These are phyloP conservation scores for Hyphopichia wangnamkhiaoensis DNA, from an alignment of 1,139 yeast genomes.

Conservation along the genomic window DNA sequence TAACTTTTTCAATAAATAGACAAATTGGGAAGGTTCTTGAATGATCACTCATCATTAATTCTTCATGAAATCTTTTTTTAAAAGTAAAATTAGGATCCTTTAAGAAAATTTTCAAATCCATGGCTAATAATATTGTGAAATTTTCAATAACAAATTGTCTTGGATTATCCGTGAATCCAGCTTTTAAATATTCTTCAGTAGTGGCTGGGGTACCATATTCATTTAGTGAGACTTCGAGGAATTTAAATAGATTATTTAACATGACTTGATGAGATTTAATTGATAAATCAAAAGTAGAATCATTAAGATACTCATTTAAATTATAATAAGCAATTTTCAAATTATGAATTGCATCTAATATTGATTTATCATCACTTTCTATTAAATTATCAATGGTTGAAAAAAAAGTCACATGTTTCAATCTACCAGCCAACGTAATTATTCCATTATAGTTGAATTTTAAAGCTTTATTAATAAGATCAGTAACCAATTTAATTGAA, in stretches of 20 bases:
- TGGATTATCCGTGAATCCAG: conserved; percentile 51
- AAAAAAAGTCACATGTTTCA: conserved; percentile 48
- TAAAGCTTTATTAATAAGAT: conserved; percentile 45
- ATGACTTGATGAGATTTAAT: conserved; percentile 43
- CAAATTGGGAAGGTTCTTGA: conserved; percentile 45
- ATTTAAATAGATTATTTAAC: conserved; percentile 42
- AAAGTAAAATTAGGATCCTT: conserved; percentile 58
- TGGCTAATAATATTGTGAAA: conserved; percentile 43
- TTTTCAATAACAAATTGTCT: conserved; percentile 42
- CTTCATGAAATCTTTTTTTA: conserved; percentile 60
- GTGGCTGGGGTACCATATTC: conserved; percentile 49
- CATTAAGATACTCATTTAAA: conserved; percentile 39
- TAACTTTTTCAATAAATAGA: conserved; percentile 36
- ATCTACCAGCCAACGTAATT: conserved; percentile 45
- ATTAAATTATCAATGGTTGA: conserved; percentile 41
- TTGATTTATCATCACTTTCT: conserved; percentile 39
- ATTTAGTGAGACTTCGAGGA: conserved; percentile 43
- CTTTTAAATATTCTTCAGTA: conserved; percentile 46
- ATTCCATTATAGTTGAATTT: conserved; percentile 41
- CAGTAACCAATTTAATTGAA: conserved; percentile 49
- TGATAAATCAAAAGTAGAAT: conserved; percentile 40
- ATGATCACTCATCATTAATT: conserved; percentile 52
- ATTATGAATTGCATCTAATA: conserved; percentile 32
- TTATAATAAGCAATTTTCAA: conserved; percentile 39
- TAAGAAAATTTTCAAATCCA: conserved; percentile 54